Base-by-base conservation (phyloP, 257 asterid genomes). In the Ilex asprella region DNA sequence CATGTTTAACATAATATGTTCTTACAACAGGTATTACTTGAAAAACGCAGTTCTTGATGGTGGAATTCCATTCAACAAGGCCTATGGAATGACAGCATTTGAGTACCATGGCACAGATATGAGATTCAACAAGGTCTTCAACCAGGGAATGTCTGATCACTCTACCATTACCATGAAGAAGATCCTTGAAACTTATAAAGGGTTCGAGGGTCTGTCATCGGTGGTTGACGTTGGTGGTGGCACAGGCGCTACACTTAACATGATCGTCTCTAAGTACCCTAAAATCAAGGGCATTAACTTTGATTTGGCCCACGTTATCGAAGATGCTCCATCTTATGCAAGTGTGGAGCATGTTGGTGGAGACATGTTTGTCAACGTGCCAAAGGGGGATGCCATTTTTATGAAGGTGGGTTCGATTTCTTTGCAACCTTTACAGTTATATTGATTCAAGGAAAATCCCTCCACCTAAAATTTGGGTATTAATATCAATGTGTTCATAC, bases 141-240 rank as follows among this genome's bases (percentile, higher is more conserved):
- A 68, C 54, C 12, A 66, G 50, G 81, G 61, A 2, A 80, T 80
- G 86, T 69, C 53, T 6, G 29, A 66, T 13, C 66, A 68, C 31
- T 77, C 82, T 31, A 68, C 73, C 50, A 54, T 77, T 1, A 12
- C 50, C 6, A 74, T 66, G 77, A 57, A 74, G 27, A 63, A 63
- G 14, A 69, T 82, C 46, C 67, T 82, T 6, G 60, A 72, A 10
- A 50, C 13, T 4, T 83, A 80, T 59, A 3, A 61, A 0, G 89
- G 86, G 3, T 83, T 83, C 16, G 73, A 71, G 5, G 72, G 80
- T 16, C 31, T 83, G 6, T 49, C 44, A 11, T 27, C 73, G 0
- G 27, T 83, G 11, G 79, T 83, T 0, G 89, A 83, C 57, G 89
- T 83, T 29, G 89, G 84, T 14, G 86, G 89, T 0, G 89, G 86